These are phyloP conservation scores for Fusarium hainanense DNA, from an alignment of 2,329 filamentous ascomycete genomes.

Conservation along the genomic window DNA sequence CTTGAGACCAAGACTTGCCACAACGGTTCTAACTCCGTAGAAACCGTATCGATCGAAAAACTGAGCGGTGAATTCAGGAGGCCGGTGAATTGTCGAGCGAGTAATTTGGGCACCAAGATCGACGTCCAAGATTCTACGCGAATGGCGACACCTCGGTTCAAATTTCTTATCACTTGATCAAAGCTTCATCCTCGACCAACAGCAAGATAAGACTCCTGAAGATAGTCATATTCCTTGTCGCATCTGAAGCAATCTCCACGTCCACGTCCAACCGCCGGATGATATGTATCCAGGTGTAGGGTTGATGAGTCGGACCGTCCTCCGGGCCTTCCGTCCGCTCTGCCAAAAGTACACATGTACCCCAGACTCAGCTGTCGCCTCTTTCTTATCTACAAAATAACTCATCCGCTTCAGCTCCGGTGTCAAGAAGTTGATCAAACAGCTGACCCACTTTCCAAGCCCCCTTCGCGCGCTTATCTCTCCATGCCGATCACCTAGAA, in stretches of 20 bases:
- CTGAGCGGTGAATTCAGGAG: not conserved
- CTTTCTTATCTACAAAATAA: not conserved
- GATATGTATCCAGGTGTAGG: not conserved
- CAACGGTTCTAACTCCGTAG: not conserved
- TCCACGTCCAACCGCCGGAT: not conserved
- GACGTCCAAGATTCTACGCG: not conserved
- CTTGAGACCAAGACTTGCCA: not conserved
- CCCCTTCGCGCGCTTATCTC: not conserved
- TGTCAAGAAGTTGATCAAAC: not conserved
- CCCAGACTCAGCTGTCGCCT: not conserved
- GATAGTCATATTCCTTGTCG: not conserved
- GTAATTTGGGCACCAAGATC: not conserved
- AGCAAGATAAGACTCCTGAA: not conserved
- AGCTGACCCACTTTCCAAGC: not conserved
- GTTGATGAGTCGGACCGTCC: not conserved
- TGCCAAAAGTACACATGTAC: not conserved
- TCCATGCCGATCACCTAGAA: not conserved
- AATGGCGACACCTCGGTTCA: not conserved
- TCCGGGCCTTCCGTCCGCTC: not conserved
- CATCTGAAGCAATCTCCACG: not conserved
- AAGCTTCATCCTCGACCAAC: not conserved
- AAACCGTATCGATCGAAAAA: not conserved
- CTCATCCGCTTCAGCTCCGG: not conserved
- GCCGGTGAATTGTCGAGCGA: not conserved
- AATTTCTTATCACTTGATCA: not conserved